Percentiles rank a stretch among this genome's conserved stretches.
phyloP scores from a whole-genome alignment of 371 early-diverging fungal genomes.

The Rhizopus delemar region DNA sequence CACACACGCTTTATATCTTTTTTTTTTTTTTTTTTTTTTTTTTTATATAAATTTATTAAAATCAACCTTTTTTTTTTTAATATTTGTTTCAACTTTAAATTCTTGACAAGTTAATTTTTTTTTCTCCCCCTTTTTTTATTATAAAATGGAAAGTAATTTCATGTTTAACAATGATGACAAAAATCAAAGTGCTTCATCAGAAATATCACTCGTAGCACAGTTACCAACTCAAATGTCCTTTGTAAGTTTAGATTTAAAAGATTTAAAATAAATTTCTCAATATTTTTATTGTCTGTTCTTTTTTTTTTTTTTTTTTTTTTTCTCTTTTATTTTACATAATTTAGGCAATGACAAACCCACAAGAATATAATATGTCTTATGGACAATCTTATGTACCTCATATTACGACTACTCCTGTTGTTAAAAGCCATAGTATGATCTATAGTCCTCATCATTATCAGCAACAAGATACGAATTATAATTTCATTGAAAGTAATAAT shows the following conservation, averaged over 20 bases:
- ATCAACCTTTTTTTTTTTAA: background rate
- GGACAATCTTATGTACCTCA: slow-evolving; percentile 13
- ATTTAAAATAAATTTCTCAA: too few species aligned
- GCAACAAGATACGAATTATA: slow-evolving; percentile 13
- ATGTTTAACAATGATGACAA: slow-evolving; percentile 10
- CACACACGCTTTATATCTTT: background rate
- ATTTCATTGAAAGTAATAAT: slow-evolving; percentile 5
- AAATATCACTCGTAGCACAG: slow-evolving; percentile 20
- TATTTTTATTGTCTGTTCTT: background rate
- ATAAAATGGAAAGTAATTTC: slow-evolving; percentile 1
- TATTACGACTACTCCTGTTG: slow-evolving; percentile 26
- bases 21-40: slow-evolving; percentile 13
- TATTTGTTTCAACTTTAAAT: slow-evolving; percentile 12
- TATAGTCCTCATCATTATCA: slow-evolving; percentile 13
- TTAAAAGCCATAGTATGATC: slow-evolving; percentile 23
- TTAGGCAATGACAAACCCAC: background rate
- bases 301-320: background rate
- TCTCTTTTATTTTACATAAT: background rate
- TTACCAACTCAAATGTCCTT: slow-evolving; percentile 10
- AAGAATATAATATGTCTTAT: slow-evolving; percentile 1
- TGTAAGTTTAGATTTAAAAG: slow-evolving; percentile 1
- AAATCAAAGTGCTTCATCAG: slow-evolving; percentile 22
- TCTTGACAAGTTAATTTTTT: slow-evolving; percentile 2
- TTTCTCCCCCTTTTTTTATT: background rate
- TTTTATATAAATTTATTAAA: background rate